Evolutionary conservation across 2,329 filamentous ascomycete genomes (phyloP).

Genomic region (Hypoxylon sp.): DNA sequence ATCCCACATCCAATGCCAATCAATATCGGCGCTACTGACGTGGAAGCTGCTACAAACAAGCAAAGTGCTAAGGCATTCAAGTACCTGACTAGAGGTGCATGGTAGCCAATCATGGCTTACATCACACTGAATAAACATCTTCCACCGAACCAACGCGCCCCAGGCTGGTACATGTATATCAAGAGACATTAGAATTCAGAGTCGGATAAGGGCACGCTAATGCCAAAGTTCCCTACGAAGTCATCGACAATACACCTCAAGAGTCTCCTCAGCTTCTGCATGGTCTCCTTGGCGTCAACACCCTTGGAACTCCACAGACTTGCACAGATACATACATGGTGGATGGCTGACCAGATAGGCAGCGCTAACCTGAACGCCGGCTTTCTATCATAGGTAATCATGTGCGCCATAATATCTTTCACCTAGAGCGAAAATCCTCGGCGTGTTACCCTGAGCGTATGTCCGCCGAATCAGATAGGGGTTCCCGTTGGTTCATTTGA

Average conservation of each 20-base stretch:
- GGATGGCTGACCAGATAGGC: background rate
- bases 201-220: background rate
- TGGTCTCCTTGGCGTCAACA: background rate
- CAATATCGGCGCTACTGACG: background rate
- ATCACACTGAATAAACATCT: background rate
- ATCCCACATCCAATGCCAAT: background rate
- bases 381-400: background rate
- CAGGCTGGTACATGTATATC: background rate
- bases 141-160: background rate
- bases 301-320: background rate
- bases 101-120: background rate
- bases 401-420: background rate
- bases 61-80: background rate
- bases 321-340: background rate
- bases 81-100: background rate
- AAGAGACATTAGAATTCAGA: background rate
- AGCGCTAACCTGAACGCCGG: conserved; percentile 3
- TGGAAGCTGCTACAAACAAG: background rate
- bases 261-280: conserved; percentile 1
- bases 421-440: background rate
- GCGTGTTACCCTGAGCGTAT: background rate
- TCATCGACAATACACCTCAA: background rate
- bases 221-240: background rate
- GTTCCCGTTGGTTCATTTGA: background rate
- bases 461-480: background rate